These are phyloP conservation scores for Candida sanyaensis DNA, from an alignment of 1,139 yeast species.

Conservation along the genomic window DNA sequence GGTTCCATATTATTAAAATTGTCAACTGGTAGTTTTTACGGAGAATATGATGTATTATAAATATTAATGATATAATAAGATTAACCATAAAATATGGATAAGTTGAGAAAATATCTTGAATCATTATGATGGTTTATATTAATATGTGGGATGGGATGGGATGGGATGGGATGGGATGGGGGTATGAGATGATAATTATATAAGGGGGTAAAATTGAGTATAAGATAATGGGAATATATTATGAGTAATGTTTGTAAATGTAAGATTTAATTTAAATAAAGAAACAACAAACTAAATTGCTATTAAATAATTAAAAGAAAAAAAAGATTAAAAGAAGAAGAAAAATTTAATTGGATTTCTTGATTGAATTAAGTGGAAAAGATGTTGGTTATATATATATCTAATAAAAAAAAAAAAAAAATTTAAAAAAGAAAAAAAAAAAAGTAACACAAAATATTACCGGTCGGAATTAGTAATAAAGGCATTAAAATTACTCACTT, in stretches of 20 bases:
- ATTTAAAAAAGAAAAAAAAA: background rate
- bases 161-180: background rate
- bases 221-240: background rate
- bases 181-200: background rate
- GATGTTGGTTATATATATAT: background rate
- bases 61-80: constrained; percentile 5
- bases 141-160: no score
- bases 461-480: constrained; percentile 3
- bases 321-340: background rate
- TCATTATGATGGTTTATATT: background rate
- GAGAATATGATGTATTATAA: constrained; percentile 2
- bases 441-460: background rate
- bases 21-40: constrained; percentile 4
- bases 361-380: background rate
- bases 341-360: background rate
- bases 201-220: background rate
- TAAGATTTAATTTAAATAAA: no score
- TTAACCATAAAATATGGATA: constrained; percentile 11
- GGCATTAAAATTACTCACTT: background rate
- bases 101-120: constrained; percentile 1
- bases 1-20: constrained; percentile 10
- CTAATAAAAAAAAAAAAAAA: background rate
- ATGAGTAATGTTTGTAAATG: no score
- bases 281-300: constrained; percentile 1
- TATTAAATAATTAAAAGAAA: background rate